A percentile compares a stretch with the other conserved stretches of the same genome.
These are phyloP conservation scores for Xylariales sp. DNA, from an alignment of 2,329 filamentous ascomycete genomes.

Conservation along the genomic window DNA sequence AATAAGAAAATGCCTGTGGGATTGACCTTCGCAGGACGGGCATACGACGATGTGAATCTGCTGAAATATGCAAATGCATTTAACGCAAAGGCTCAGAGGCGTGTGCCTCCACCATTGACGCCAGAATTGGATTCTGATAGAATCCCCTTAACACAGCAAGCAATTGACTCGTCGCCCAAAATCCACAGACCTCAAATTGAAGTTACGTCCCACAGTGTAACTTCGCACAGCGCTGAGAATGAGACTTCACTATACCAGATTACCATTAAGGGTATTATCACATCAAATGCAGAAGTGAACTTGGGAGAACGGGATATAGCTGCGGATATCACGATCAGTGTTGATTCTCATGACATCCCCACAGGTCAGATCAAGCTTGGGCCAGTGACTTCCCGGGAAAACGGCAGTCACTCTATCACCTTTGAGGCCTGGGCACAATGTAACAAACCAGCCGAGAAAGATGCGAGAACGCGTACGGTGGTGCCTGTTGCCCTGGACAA, in stretches of 20 bases:
- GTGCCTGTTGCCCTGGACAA: background rate
- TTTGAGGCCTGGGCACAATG: background rate
- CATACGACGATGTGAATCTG: constrained; percentile 36
- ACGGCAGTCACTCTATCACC: background rate
- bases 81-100: constrained; percentile 8
- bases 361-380: too few relatives aligned
- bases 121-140: background rate
- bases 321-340: too few relatives aligned
- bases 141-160: too few relatives aligned
- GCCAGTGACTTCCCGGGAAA: too few relatives aligned
- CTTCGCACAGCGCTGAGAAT: too few relatives aligned
- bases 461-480: background rate
- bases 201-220: background rate
- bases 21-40: constrained; percentile 45
- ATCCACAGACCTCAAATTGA: background rate
- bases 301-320: too few relatives aligned
- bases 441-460: background rate
- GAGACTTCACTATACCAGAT: too few relatives aligned
- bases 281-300: too few relatives aligned
- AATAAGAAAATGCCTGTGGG: constrained; percentile 46
- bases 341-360: too few relatives aligned
- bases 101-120: background rate
- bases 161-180: background rate
- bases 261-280: too few relatives aligned
- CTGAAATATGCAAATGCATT: constrained; percentile 19